Conservation (phyloP, 805 yeast species). For the Pichia paraexigua region DNA sequence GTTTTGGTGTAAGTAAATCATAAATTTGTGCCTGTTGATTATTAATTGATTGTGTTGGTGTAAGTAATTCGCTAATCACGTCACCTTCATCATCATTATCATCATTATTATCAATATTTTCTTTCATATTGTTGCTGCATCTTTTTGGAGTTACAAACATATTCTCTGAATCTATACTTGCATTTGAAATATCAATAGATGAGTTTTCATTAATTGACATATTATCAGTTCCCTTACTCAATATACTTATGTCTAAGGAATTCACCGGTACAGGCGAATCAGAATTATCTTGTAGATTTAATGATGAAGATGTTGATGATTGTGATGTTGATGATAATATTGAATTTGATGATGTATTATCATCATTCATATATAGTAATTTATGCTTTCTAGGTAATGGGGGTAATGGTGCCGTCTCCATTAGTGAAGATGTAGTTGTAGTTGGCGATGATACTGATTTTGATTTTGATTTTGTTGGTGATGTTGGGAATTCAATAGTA, state of each 20-base stretch:
- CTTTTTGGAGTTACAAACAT: constrained; percentile 6
- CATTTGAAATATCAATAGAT: not conserved
- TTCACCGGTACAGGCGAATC: constrained; percentile 3
- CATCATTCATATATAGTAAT: constrained; percentile 1
- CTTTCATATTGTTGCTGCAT: not conserved
- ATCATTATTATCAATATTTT: not conserved
- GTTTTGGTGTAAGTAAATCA: not conserved
- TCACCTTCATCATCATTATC: not conserved
- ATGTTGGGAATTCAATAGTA: not conserved
- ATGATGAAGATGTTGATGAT: not conserved
- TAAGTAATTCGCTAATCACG: constrained; percentile 3
- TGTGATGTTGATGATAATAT: constrained; percentile 3
- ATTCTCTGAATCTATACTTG: not conserved
- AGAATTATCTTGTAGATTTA: not conserved
- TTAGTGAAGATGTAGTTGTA: not conserved
- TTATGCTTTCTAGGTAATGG: constrained; percentile 16
- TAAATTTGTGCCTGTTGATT: not conserved
- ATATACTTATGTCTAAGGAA: constrained; percentile 4
- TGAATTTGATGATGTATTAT: not conserved
- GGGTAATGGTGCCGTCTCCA: constrained; percentile 15
- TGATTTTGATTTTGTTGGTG: not conserved
- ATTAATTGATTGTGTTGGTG: constrained; percentile 3
- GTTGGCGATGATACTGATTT: constrained; percentile 6
- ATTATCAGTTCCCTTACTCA: constrained; percentile 3
- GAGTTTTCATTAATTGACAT: constrained; percentile 1